A percentile compares a stretch with the other conserved stretches of the same genome.
Conservation (phyloP, 495 filamentous ascomycete genomes). For the Xylaria venustula region DNA sequence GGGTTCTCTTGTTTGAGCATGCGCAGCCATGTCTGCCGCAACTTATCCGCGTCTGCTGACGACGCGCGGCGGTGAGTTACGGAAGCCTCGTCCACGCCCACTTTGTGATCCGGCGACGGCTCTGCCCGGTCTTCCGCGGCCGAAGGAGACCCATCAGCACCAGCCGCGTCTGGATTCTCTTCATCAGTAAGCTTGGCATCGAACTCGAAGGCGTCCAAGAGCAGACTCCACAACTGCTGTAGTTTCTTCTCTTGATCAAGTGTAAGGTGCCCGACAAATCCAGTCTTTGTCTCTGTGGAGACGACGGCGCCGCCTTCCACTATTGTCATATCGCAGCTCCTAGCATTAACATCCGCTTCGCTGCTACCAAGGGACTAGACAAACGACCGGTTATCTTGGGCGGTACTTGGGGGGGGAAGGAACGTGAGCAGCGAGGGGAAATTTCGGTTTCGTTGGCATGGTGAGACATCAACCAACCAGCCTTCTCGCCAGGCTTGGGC, state of each 20-base stretch:
- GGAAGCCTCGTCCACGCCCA: background rate
- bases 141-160: too few relatives aligned
- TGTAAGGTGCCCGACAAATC: conserved; percentile 2
- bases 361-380: too few relatives aligned
- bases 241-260: conserved; percentile 4
- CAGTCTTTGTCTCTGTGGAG: too few relatives aligned
- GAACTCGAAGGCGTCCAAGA: background rate
- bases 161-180: too few relatives aligned
- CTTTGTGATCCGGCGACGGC: background rate
- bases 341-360: too few relatives aligned
- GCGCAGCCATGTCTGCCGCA: background rate
- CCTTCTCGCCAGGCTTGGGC: background rate
- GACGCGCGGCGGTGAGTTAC: too few relatives aligned
- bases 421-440: too few relatives aligned
- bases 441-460: too few relatives aligned
- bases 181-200: background rate
- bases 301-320: background rate
- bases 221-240: background rate
- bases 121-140: background rate
- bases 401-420: too few relatives aligned
- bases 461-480: background rate
- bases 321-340: background rate
- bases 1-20: conserved; percentile 42
- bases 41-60: conserved; percentile 44
- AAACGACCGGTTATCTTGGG: too few relatives aligned